A percentile compares a stretch with the other conserved stretches of the same genome.
These are phyloP conservation scores for Aspergillus saccharolyticus DNA, from an alignment of 495 filamentous ascomycete species.

Conservation along the genomic window DNA sequence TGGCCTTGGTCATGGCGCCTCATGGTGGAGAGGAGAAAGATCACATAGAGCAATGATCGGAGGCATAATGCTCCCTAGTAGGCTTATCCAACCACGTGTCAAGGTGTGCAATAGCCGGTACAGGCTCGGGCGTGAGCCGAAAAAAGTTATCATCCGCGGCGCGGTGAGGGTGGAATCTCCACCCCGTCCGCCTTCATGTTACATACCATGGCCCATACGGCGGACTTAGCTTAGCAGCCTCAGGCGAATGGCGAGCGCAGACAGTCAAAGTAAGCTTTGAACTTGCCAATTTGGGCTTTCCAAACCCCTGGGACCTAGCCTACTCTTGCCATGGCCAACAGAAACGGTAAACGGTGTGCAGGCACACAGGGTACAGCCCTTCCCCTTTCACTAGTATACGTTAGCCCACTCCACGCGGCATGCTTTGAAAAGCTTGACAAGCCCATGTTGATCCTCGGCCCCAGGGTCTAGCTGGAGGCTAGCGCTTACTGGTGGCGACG, in stretches of 20 bases:
- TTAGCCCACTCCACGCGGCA: neutral
- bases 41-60: conserved; percentile 1
- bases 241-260: neutral
- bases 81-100: neutral
- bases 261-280: neutral
- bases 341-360: neutral
- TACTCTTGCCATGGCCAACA: neutral
- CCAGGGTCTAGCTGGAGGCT: neutral
- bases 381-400: neutral
- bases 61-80: neutral
- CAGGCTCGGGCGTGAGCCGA: conserved; percentile 1
- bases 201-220: conserved; percentile 9
- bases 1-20: neutral
- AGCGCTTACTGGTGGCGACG: neutral
- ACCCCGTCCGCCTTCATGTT: conserved; percentile 4
- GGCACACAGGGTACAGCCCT: neutral
- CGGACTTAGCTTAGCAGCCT: neutral
- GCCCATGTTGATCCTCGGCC: neutral
- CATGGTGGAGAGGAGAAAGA: neutral
- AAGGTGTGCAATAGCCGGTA: neutral
- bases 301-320: neutral
- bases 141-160: conserved; percentile 1
- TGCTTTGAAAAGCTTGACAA: neutral
- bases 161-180: neutral
- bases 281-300: neutral